These are phyloP conservation scores for Diutina siamensis DNA, from an alignment of 1,139 yeast species.

Conservation along the genomic window DNA sequence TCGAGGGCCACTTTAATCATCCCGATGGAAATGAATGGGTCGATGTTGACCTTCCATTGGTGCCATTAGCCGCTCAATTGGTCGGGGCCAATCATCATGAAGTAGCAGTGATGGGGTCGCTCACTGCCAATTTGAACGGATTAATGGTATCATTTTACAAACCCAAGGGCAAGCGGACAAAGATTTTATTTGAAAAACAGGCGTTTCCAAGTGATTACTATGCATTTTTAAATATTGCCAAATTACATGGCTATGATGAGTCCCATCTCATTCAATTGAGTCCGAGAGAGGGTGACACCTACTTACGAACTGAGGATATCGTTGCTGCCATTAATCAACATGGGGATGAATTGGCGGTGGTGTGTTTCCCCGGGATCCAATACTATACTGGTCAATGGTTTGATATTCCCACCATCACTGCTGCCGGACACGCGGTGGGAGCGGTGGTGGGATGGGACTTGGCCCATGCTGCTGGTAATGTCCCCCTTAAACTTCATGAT, in stretches of 20 bases:
- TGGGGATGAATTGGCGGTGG: conserved; percentile 57
- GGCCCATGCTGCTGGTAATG: conserved; percentile 92
- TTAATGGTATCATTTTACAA: conserved; percentile 63
- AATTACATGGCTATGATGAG: conserved; percentile 47
- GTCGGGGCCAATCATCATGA: conserved; percentile 68
- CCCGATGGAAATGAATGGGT: conserved; percentile 55
- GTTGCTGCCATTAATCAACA: conserved; percentile 41
- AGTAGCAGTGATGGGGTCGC: conserved; percentile 80
- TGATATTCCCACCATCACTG: conserved; percentile 59
- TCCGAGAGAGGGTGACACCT: conserved; percentile 45
- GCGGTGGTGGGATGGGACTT: conserved; percentile 86
- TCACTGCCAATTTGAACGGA: conserved; percentile 73
- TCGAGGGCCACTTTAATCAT: conserved; percentile 74
- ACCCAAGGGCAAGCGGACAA: conserved; percentile 48
- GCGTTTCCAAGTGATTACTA: conserved; percentile 92
- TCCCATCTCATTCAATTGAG: conserved; percentile 52
- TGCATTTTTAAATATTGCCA: conserved; percentile 67
- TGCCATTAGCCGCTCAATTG: conserved; percentile 55
- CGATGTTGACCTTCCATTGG: conserved; percentile 66
- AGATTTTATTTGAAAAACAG: conserved; percentile 72
- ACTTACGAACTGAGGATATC: conserved; percentile 54
- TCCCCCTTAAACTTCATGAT: conserved; percentile 61
- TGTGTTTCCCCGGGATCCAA: conserved; percentile 81
- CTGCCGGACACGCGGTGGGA: conserved; percentile 39
- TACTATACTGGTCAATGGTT: conserved; percentile 87